phyloP scores from a whole-genome alignment of 352 stramenopile species.

The Phytophthora pisi region DNA sequence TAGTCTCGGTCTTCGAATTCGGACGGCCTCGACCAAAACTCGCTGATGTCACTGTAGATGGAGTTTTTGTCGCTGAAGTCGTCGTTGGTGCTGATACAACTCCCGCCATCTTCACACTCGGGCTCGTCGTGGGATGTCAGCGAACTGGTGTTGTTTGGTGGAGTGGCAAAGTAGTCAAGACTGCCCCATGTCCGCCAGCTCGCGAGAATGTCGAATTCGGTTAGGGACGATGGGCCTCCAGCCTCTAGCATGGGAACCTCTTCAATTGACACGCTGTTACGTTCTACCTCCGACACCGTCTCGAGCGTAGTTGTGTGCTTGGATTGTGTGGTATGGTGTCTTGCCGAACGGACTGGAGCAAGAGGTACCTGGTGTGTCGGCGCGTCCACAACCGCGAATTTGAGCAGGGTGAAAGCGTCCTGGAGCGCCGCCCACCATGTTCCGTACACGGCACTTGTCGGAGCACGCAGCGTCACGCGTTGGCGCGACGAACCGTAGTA shows the following conservation, averaged over 20 bases:
- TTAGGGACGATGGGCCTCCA: constrained; percentile 20
- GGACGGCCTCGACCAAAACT: constrained; percentile 34
- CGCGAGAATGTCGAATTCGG: constrained; percentile 34
- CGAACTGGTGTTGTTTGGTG: constrained; percentile 6
- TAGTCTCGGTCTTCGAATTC: constrained; percentile 14
- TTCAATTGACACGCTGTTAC: constrained; percentile 7
- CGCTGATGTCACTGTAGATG: constrained; percentile 34
- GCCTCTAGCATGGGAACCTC: constrained; percentile 33
- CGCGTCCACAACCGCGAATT: constrained; percentile 26
- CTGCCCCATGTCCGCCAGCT: constrained; percentile 41
- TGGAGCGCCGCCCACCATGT: constrained; percentile 34
- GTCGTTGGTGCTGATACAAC: neutral
- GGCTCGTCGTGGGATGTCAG: neutral
- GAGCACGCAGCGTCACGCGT: constrained; percentile 28
- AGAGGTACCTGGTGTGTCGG: constrained; percentile 14
- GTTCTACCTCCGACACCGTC: constrained; percentile 1
- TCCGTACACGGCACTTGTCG: constrained; percentile 32
- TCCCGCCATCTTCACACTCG: neutral
- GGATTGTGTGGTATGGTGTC: constrained; percentile 1
- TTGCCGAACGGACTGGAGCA: constrained; percentile 13
- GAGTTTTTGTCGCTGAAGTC: constrained; percentile 14
- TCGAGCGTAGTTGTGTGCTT: constrained; percentile 14
- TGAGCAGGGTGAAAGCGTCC: constrained; percentile 19
- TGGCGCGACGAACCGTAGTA: constrained; percentile 20
- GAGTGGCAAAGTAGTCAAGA: constrained; percentile 30